Base-by-base conservation (phyloP, 352 stramenopile species). In the Pythium guiyangense region DNA sequence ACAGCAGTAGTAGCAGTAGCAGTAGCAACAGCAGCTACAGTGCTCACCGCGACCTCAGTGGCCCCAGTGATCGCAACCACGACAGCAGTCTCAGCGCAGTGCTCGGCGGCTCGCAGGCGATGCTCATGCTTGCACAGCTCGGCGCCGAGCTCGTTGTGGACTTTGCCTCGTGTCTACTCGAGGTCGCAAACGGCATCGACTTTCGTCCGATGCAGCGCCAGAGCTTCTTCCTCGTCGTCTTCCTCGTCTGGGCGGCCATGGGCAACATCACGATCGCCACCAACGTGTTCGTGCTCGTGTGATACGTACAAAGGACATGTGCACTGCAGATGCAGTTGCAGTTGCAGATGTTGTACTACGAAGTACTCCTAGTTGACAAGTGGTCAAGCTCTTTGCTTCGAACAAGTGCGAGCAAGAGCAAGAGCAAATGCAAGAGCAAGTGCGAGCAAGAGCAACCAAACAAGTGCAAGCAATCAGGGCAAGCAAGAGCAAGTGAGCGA, bases 151-250 rank as follows among this genome's bases (percentile, higher is more conserved):
- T 67, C 12, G 11, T 73, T 18, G 54, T 70, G 25, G 52, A 66
- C 46, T 64, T 61, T 31, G 49, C 71, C 25, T 61, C 57, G 22
- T 70, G 57, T 26, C 25, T 63, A 0, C 22, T 74, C 0, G 67
- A 74, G 46, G 54, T 59, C 4, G 51, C n/a, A n/a, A n/a, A n/a
- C n/a, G n/a, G n/a, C n/a, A n/a, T n/a, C n/a, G n/a, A n/a, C n/a
- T n/a, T n/a, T 17, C 39, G 35, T 31, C 60, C 52, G 29, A 20
- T 66, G 26, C 53, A 62, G 25, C 42, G 25, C 45, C 60, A 61
- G 29, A 42, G 56, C 50, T 39, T 62, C 48, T 62, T 57, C 49
- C 25, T 62, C 42, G 37, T 54, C 12, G 15, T 67, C 4, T 47
- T 62, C 39, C 59, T 66, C 35, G 45, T 56, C 29, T 66, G 49